These are phyloP conservation scores for Nannochloropsis salina DNA, from an alignment of 108 stramenopile genomes.

Conservation along the genomic window DNA sequence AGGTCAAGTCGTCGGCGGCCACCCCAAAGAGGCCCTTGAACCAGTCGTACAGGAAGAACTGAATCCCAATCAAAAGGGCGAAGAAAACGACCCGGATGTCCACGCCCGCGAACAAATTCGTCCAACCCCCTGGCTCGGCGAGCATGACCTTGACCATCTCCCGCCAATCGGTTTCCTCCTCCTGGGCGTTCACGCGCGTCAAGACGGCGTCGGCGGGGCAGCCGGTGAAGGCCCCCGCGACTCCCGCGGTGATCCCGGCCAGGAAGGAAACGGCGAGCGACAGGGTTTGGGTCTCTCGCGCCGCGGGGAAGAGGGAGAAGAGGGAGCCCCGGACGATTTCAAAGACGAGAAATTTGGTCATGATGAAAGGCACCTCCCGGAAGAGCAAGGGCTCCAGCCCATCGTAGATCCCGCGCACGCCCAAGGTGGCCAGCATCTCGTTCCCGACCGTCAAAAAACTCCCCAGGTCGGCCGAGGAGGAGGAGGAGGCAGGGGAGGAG, in stretches of 20 bases:
- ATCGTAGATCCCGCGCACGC: slow-evolving; percentile 29
- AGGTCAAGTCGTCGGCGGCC: slow-evolving; percentile 41
- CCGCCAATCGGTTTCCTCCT: slow-evolving; percentile 25
- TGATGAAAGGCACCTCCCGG: slow-evolving; percentile 46
- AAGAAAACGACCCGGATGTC: slow-evolving; percentile 38
- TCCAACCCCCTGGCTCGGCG: not conserved
- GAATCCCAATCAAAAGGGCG: slow-evolving; percentile 38
- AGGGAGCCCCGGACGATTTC: slow-evolving; percentile 35
- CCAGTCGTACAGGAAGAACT: slow-evolving; percentile 48
- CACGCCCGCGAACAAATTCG: slow-evolving; percentile 31
- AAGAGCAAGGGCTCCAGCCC: slow-evolving; percentile 37
- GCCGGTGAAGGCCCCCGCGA: slow-evolving; percentile 36
- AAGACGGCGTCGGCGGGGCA: slow-evolving; percentile 43
- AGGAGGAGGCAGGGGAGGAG: not conserved
- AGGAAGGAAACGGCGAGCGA: slow-evolving; percentile 32
- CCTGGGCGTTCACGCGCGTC: slow-evolving; percentile 30
- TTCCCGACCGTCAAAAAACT: slow-evolving; percentile 18
- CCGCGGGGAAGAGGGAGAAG: slow-evolving; percentile 33
- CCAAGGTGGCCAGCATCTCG: slow-evolving; percentile 32
- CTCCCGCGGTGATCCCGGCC: slow-evolving; percentile 40
- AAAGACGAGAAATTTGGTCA: slow-evolving; percentile 42
- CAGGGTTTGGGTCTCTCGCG: slow-evolving; percentile 29
- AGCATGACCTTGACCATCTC: slow-evolving; percentile 26
- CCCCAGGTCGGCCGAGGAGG: not conserved
- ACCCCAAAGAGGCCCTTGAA: slow-evolving; percentile 43